These are phyloP conservation scores for Teratosphaeria pseudoeucalypti DNA, from an alignment of 2,329 filamentous ascomycete species.

Conservation along the genomic window DNA sequence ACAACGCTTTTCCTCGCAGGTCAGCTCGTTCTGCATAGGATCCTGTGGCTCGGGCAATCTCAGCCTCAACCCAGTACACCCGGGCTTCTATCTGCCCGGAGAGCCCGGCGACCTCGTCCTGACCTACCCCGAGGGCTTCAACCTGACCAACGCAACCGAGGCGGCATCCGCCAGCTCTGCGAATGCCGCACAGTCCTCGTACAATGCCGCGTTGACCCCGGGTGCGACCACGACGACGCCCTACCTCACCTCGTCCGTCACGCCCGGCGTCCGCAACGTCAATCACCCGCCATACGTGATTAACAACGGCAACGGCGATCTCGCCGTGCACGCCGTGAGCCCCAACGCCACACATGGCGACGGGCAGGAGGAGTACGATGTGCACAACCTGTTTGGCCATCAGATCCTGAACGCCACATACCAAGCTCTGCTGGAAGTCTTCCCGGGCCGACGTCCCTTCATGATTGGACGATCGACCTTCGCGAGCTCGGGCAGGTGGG, in stretches of 20 bases:
- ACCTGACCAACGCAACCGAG: constrained; percentile 19
- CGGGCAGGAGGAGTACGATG: constrained; percentile 60
- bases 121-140: constrained; percentile 23
- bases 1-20: not conserved
- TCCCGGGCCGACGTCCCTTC: constrained; percentile 63
- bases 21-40: constrained; percentile 56
- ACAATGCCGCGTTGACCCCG: constrained; percentile 11
- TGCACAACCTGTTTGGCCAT: constrained; percentile 65
- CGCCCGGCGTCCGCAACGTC: constrained; percentile 54
- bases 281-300: constrained; percentile 68
- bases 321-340: constrained; percentile 61
- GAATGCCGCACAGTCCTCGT: constrained; percentile 9
- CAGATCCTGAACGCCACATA: constrained; percentile 32
- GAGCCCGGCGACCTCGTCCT: constrained; percentile 51
- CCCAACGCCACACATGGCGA: constrained; percentile 62
- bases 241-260: constrained; percentile 45
- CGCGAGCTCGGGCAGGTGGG: constrained; percentile 62
- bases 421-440: constrained; percentile 53
- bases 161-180: constrained; percentile 15
- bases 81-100: constrained; percentile 54
- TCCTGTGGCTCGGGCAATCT: constrained; percentile 59
- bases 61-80: constrained; percentile 57
- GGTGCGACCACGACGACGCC: constrained; percentile 23
- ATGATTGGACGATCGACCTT: constrained; percentile 79
- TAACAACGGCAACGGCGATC: constrained; percentile 61